Conservation (phyloP, 2,329 filamentous ascomycete genomes). For the Monosporascus sp. region DNA sequence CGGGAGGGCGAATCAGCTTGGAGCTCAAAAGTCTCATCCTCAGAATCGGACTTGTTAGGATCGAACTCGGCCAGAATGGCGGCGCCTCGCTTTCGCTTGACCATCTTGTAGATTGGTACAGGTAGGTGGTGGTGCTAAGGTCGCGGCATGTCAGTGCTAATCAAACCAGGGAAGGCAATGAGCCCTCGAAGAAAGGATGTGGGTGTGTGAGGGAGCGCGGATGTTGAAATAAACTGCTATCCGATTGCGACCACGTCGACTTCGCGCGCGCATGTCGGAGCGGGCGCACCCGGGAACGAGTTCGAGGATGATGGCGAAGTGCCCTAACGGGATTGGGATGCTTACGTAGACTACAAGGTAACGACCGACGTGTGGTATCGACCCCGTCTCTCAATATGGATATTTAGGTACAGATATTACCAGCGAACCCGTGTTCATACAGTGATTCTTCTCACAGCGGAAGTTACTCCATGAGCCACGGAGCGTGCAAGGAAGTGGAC, state of each 20-base stretch:
- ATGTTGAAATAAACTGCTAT: neutral
- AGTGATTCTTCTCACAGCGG: neutral
- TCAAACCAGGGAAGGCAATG: neutral
- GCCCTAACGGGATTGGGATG: too few species aligned
- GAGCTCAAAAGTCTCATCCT: constrained; percentile 62
- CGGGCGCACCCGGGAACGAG: too few species aligned
- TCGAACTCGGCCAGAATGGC: constrained; percentile 49
- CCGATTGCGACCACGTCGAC: too few species aligned
- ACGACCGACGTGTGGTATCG: too few species aligned
- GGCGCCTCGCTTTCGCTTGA: constrained; percentile 52
- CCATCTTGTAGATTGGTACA: constrained; percentile 28
- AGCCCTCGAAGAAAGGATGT: neutral
- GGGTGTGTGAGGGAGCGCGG: neutral
- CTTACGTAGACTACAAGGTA: too few species aligned
- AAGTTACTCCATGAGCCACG: neutral
- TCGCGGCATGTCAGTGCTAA: neutral
- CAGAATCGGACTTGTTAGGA: constrained; percentile 60
- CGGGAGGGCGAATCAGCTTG: constrained; percentile 31
- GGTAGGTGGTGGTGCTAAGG: neutral
- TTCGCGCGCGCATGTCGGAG: too few species aligned
- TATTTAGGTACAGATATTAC: neutral
- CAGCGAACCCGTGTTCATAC: neutral
- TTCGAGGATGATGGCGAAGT: too few species aligned
- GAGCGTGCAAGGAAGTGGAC: neutral
- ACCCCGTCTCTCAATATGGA: too few species aligned